Base-by-base conservation (phyloP, 2,329 filamentous ascomycete species). In the Septoria linicola region DNA sequence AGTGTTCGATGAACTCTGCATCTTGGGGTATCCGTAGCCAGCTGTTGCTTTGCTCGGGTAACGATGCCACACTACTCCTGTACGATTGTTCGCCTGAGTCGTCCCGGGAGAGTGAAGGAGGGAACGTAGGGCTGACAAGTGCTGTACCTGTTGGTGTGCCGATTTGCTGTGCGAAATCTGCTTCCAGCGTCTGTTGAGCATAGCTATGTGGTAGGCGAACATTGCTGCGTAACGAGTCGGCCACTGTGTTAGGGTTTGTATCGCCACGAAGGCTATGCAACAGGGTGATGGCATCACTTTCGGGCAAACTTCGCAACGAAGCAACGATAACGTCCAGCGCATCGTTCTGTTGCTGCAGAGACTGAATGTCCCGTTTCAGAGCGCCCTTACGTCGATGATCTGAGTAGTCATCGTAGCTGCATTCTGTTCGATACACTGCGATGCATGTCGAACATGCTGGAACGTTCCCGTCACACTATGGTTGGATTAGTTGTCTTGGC, bases 371-470 rank as follows among this genome's bases (percentile, higher is more conserved):
- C 30, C 68, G 60, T 45, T 73, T 72, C 16, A 72, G 58, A 2
- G 70, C 69, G 5, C 70, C 68, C 54, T 73, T 73, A 27, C 75
- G 71, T 30, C 74, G 66, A 54, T 71, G 73, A 55, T 78, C 75
- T 57, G 69, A 73, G 54, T 77, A 74, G 16, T 68, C 66, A 57
- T 78, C 76, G 63, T 79, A 79, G 55, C 58, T 64, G 63, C 77
- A 80, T 35, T 74, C 68, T 8, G 75, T 77, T 45, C 72, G 68
- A 62, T 79, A 79, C 8, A 79, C 75, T 16, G 74, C 73, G 7
- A 68, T 70, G 57, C 77, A 79, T 8, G 76, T 77, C 17, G 75
- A 75, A 63, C 77, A 80, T 5, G 71, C 63, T 27, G 76, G 76
- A 10, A 70, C 64, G 25, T 68, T 66, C 30, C 76, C 76, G 63